phyloP scores from a whole-genome alignment of 2,329 filamentous ascomycete genomes.

The Cladophialophora exuberans region DNA sequence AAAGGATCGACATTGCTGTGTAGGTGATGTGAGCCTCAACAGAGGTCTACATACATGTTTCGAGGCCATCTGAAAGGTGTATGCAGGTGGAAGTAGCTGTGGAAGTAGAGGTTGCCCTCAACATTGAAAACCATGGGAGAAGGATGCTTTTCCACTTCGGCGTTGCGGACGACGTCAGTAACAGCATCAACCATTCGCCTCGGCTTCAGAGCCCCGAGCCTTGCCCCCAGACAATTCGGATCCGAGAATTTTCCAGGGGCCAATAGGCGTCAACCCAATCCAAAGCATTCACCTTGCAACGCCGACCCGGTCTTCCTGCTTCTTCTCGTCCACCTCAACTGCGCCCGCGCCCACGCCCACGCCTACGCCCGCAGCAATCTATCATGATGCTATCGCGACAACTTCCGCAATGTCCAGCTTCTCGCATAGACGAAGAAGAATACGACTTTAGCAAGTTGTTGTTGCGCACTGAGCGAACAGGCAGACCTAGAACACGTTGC shows the following conservation, averaged over 20 bases:
- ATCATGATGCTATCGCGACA: background rate
- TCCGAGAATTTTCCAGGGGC: conserved; percentile 20
- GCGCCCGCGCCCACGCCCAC: too few species aligned
- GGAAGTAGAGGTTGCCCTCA: too few species aligned
- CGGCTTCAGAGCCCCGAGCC: conserved; percentile 6
- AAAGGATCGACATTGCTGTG: conserved; percentile 37
- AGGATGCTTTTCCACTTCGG: conserved; percentile 8
- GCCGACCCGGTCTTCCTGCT: too few species aligned
- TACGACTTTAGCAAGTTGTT: too few species aligned
- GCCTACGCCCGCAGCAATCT: background rate
- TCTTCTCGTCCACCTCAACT: background rate
- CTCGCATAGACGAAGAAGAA: background rate
- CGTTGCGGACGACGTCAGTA: conserved; percentile 7
- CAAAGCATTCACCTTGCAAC: conserved; percentile 15
- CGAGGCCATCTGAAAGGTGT: conserved; percentile 42
- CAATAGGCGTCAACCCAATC: conserved; percentile 14
- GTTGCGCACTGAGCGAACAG: background rate
- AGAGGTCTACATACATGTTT: conserved; percentile 46
- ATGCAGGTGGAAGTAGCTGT: too few species aligned
- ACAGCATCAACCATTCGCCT: conserved; percentile 15
- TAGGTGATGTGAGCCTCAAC: conserved; percentile 45
- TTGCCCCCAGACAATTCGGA: background rate
- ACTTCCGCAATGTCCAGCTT: background rate
- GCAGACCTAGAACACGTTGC: conserved; percentile 7
- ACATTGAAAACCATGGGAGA: too few species aligned